Base-by-base conservation (phyloP, 208 protist genomes). In the Kentomonas sorsogonicus region DNA sequence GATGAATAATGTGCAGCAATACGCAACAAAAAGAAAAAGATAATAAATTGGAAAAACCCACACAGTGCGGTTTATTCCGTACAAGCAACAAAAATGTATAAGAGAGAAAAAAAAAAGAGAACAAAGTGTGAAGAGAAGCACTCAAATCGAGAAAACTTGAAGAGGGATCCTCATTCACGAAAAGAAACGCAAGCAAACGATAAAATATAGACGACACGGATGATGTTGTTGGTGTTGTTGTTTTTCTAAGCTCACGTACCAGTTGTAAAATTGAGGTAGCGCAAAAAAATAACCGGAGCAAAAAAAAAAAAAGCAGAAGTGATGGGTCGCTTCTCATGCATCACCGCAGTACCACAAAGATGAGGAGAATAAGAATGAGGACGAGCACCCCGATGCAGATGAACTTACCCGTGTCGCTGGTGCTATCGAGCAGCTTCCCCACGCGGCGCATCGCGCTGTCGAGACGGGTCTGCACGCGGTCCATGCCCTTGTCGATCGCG, bases 311-410 rank as follows among this genome's bases (percentile, higher is more conserved):
- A n/a, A n/a, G n/a, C n/a, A n/a, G n/a, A n/a, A n/a, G n/a, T n/a
- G n/a, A n/a, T n/a, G n/a, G n/a, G n/a, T n/a, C n/a, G n/a, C n/a
- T n/a, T n/a, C n/a, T n/a, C n/a, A n/a, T n/a, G n/a, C n/a, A 16
- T 62, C 77, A 86, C 2, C 71, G 54, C 1, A 86, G 43, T 0
- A 91, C 65, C 6, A 93, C 66, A 20, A 85, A 66, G 23, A 89
- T 77, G 29, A 89, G 72, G 7, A 89, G 6, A 29, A 89, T 54
- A 9, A 93, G 66, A 50, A 93, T 75, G 30, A 88, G 16, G 45
- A 93, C 69, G 1, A 93, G 70, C 10, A 93, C 74, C 0, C 56
- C 74, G 53, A 93, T 93, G 58, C 75, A 86, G 31, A 89, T 86
- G 30, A 93, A 59, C 62, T 93, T 93, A 13, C 77, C 79, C 26